Percentiles rank a stretch among this genome's conserved stretches.
Conservation (phyloP, 78 protist genomes). For the Isochrysis galbana region DNA sequence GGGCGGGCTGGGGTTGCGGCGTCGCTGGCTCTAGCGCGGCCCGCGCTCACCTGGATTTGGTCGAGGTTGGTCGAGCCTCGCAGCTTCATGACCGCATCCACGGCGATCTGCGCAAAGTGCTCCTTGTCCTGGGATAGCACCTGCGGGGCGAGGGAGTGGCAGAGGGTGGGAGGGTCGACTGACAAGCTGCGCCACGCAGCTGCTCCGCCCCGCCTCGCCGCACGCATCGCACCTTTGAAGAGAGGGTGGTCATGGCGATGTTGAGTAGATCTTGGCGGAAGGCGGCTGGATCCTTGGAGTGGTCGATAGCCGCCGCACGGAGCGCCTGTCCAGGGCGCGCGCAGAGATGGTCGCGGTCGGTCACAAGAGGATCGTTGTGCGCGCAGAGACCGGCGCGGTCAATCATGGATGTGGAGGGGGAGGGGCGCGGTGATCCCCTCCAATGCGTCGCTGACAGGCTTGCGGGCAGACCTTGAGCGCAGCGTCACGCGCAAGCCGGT, state of each 20-base stretch:
- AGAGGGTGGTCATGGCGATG: constrained; percentile 96
- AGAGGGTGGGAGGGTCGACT: neutral
- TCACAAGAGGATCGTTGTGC: too few species aligned
- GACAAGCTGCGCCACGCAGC: too few species aligned
- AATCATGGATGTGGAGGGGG: too few species aligned
- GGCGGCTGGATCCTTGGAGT: constrained; percentile 38
- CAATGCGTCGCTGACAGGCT: too few species aligned
- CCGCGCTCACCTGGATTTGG: constrained; percentile 86
- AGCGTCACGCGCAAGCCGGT: constrained; percentile 74
- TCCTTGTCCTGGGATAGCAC: constrained; percentile 68
- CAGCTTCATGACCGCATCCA: constrained; percentile 94
- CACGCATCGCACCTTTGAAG: constrained; percentile 84
- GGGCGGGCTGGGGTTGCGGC: too few species aligned
- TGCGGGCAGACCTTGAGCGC: constrained; percentile 85
- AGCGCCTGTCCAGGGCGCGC: too few species aligned
- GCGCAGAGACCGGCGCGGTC: too few species aligned
- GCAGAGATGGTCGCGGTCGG: too few species aligned
- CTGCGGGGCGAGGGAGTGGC: neutral
- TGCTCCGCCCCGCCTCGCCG: neutral
- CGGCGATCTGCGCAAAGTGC: constrained; percentile 91
- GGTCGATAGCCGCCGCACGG: constrained; percentile 66
- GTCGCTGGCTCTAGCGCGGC: too few species aligned
- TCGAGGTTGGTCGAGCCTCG: constrained; percentile 70
- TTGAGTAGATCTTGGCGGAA: constrained; percentile 86
- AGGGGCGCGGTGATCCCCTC: too few species aligned